phyloP scores from a whole-genome alignment of 352 stramenopile genomes.

The Thalassiosira exigua region DNA sequence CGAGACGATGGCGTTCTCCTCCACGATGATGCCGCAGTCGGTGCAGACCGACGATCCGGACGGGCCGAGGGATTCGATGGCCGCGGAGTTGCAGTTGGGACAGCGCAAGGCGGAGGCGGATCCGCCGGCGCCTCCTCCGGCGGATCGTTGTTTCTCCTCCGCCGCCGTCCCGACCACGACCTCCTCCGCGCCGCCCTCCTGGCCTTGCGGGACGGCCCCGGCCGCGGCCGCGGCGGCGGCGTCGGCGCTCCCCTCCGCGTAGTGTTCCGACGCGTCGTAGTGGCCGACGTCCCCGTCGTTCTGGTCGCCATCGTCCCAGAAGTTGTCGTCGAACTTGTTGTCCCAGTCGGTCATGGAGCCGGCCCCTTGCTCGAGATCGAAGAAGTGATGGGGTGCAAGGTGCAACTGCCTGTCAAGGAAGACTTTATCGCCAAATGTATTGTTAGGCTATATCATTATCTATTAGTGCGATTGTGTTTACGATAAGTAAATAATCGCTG shows the following conservation, averaged over 20 bases:
- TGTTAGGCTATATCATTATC: too few relatives aligned
- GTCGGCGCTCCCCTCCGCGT: not conserved
- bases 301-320: constrained; percentile 33
- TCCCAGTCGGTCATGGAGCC: constrained; percentile 40
- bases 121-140: not conserved
- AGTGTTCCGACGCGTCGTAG: not conserved
- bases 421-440: too few relatives aligned
- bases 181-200: constrained; percentile 19
- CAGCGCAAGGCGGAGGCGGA: constrained; percentile 62
- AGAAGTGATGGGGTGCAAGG: too few relatives aligned
- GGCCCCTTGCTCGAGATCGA: too few relatives aligned
- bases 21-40: constrained; percentile 91
- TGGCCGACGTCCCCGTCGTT: not conserved
- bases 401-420: too few relatives aligned
- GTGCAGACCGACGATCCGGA: constrained; percentile 83
- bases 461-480: too few relatives aligned
- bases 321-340: constrained; percentile 48
- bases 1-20: constrained; percentile 98
- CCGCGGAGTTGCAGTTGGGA: constrained; percentile 93
- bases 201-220: not conserved
- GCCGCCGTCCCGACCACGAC: constrained; percentile 4
- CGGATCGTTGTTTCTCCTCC: not conserved
- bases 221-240: too few relatives aligned
- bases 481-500: too few relatives aligned
- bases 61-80: constrained; percentile 94